These are phyloP conservation scores for Candida yuanshanica DNA, from an alignment of 805 yeast genomes.

Conservation along the genomic window DNA sequence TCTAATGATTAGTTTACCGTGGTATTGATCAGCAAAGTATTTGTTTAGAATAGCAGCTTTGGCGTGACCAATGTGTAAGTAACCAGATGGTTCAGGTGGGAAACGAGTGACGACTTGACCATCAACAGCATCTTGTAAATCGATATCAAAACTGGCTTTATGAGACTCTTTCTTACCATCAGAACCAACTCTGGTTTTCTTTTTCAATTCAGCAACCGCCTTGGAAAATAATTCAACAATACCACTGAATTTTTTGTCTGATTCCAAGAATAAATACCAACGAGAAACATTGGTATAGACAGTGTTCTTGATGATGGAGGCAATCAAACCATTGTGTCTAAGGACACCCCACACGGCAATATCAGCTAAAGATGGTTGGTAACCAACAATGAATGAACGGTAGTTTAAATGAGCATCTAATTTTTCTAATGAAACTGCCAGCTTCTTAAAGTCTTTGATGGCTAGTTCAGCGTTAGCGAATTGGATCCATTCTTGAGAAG, in stretches of 20 bases:
- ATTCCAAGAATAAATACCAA: constrained; percentile 81
- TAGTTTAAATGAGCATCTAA: constrained; percentile 80
- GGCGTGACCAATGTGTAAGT: constrained; percentile 98
- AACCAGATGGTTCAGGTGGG: constrained; percentile 99
- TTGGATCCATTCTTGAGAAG: constrained; percentile 57
- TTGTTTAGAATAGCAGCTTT: constrained; percentile 96
- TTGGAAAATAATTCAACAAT: constrained; percentile 62
- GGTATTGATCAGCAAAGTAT: constrained; percentile 91
- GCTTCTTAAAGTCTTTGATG: constrained; percentile 83
- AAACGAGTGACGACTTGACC: constrained; percentile 98
- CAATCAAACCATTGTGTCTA: constrained; percentile 90
- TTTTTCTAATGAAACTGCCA: constrained; percentile 70
- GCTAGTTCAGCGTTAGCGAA: constrained; percentile 64
- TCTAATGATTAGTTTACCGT: constrained; percentile 94
- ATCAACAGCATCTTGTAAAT: constrained; percentile 81
- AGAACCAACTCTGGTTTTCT: constrained; percentile 45
- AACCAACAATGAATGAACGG: constrained; percentile 73
- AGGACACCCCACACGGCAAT: constrained; percentile 89
- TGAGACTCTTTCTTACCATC: constrained; percentile 74
- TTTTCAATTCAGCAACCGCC: constrained; percentile 68
- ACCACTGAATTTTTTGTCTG: constrained; percentile 61
- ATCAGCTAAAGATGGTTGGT: constrained; percentile 69
- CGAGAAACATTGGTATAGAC: constrained; percentile 83
- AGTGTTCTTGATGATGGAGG: constrained; percentile 80
- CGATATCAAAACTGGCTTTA: constrained; percentile 94